Evolutionary conservation across 179 eudicot species (phyloP).

Genomic region (Camellia oleifera): DNA sequence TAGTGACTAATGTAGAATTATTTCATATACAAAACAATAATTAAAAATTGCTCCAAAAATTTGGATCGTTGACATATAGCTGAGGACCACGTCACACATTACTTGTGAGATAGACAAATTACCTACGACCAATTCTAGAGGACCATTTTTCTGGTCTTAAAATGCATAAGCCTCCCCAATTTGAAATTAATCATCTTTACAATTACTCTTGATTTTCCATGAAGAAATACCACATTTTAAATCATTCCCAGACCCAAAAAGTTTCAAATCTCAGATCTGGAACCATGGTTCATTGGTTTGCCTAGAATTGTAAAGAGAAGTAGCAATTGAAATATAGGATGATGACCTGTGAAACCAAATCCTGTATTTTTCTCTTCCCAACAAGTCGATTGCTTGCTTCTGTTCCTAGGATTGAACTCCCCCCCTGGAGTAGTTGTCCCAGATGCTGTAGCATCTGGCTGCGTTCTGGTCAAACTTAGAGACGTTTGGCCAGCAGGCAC

Average conservation of each 20-base stretch:
- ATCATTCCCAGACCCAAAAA: not conserved
- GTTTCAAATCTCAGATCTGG: not conserved
- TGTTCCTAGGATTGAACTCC: constrained; percentile 91
- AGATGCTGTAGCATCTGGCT: constrained; percentile 90
- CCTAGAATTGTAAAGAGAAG: not conserved
- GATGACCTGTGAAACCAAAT: constrained; percentile 84
- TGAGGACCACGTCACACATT: not conserved
- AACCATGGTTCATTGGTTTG: not conserved
- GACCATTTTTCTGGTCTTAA: not conserved
- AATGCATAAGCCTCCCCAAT: constrained; percentile 5
- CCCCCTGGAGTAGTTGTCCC: constrained; percentile 84
- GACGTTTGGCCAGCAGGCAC: constrained; percentile 73
- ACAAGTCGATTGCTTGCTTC: constrained; percentile 87
- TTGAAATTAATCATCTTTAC: not conserved
- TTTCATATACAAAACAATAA: not conserved
- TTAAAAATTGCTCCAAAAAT: constrained; percentile 5
- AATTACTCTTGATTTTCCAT: not conserved
- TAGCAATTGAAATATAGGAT: not conserved
- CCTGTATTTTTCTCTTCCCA: constrained; percentile 91
- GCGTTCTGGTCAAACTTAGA: constrained; percentile 84
- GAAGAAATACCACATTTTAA: not conserved
- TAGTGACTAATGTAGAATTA: not conserved
- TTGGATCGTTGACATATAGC: not conserved
- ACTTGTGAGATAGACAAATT: not conserved
- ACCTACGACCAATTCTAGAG: not conserved